Base-by-base conservation (phyloP, 2,329 filamentous ascomycete genomes). In the Fusarium sp. region DNA sequence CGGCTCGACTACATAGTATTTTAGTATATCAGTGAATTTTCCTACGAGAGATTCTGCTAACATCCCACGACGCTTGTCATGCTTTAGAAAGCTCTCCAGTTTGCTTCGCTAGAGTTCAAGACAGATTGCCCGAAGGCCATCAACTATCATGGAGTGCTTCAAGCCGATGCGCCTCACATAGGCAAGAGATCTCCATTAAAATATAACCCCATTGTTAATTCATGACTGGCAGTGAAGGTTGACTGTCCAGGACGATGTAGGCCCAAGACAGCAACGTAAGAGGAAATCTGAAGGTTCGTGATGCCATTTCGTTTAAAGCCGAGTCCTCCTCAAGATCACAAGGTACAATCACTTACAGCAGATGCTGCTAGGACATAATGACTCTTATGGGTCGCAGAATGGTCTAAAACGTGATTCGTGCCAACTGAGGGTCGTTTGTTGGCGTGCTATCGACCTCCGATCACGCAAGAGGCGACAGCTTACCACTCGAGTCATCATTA, bases 181-280 rank as follows among this genome's bases (percentile, higher is more conserved):
- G 9, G 14, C 15, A 50, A 17, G 15, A 9, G 1, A 13, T 13
- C 28, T 18, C 28, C 1, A 9, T 3, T 8, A 3, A 13, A n/a
- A 5, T 3, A 30, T 1, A 50, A 1, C 0, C 4, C 10, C 1
- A n/a, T 32, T 5, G 8, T 18, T 18, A 24, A 0, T 50, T 32
- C 22, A 18, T 24, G 0, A 5, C 8, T 1, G 4, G 3, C 1
- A 24, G 15, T 51, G 11, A 34, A 32, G 8, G 2, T 24, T 24
- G 12, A 11, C 22, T 51, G 3, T 5, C 22, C 4, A 32, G 17
- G 48, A 8, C 6, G 28, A 24, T 32, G 11, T 3, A 13, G 17
- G 6, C 12, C 28, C 48, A n/a, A 6, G 11, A 34, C 8, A 10
- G 17, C 15, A 8, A 34, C 8, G 4, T 51, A 51, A 18, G 22